A percentile compares a stretch with the other conserved stretches of the same genome.
These are phyloP conservation scores for Lotmaria passim DNA, from an alignment of 208 protist species.

Conservation along the genomic window DNA sequence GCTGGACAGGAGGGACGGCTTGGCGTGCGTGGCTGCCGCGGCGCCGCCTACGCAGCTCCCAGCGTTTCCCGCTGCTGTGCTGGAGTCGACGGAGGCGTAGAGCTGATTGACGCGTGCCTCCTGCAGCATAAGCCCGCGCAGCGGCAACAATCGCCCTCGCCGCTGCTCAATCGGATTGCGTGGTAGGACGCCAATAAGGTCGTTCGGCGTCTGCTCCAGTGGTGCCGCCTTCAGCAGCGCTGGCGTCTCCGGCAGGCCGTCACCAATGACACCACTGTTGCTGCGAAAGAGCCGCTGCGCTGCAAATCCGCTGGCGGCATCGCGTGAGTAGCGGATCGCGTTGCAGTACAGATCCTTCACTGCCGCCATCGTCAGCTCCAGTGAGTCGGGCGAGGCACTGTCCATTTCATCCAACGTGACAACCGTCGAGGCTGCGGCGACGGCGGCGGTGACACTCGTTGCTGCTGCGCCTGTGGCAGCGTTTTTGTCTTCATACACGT, in stretches of 20 bases:
- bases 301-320: constrained; percentile 17
- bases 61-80: not conserved
- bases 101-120: not conserved
- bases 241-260: not conserved
- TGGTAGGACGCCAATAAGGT: constrained; percentile 30
- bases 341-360: constrained; percentile 29
- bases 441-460: not conserved
- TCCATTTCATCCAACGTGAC: not conserved
- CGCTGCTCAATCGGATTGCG: constrained; percentile 25
- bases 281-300: constrained; percentile 6
- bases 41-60: no score
- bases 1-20: not conserved
- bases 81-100: not conserved
- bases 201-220: constrained; percentile 12
- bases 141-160: constrained; percentile 28
- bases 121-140: constrained; percentile 5
- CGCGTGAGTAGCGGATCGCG: constrained; percentile 18
- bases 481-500: not conserved
- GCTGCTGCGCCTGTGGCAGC: no score
- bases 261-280: not conserved
- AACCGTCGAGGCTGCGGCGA: not conserved
- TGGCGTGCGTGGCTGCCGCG: not conserved
- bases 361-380: not conserved
- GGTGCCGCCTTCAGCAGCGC: constrained; percentile 3
- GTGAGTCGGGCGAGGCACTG: not conserved